Conservation (phyloP, 805 yeast genomes). For the Priceomyces fermenticarens region DNA sequence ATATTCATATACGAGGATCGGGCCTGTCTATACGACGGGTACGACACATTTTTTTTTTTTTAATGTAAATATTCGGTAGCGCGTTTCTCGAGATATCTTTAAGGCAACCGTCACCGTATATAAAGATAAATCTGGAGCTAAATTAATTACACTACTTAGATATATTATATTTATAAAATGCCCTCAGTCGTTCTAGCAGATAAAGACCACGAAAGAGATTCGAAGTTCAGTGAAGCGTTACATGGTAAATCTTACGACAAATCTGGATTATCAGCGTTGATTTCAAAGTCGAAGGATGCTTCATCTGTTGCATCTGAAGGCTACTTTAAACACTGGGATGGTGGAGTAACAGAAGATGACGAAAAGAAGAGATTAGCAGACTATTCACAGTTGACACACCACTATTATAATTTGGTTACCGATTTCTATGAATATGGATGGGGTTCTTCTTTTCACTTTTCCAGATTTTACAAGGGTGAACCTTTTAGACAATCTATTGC, state of each 20-base stretch:
- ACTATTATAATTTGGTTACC: constrained; percentile 94
- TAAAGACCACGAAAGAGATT: constrained; percentile 58
- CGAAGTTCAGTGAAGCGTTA: constrained; percentile 75
- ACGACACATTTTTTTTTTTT: constrained; percentile 6
- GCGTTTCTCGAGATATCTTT: too few relatives aligned
- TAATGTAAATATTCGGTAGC: constrained; percentile 1
- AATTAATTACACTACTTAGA: neutral
- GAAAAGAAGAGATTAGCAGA: constrained; percentile 74
- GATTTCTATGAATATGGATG: constrained; percentile 99
- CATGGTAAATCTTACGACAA: constrained; percentile 75
- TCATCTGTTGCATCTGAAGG: constrained; percentile 82
- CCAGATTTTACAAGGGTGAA: constrained; percentile 91
- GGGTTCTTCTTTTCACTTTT: constrained; percentile 98
- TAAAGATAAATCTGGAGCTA: neutral
- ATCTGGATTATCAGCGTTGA: constrained; percentile 73
- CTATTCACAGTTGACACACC: constrained; percentile 88
- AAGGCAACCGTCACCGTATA: neutral
- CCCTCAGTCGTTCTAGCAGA: constrained; percentile 30
- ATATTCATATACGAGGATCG: constrained; percentile 3
- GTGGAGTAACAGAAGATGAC: constrained; percentile 71
- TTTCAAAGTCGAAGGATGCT: constrained; percentile 71
- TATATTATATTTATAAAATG: constrained; percentile 7
- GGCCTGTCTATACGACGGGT: constrained; percentile 10
- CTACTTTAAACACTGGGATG: constrained; percentile 97
- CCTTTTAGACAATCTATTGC: constrained; percentile 93